Conservation (phyloP, 345 rosid genomes). For the Eutrema japonicum region DNA sequence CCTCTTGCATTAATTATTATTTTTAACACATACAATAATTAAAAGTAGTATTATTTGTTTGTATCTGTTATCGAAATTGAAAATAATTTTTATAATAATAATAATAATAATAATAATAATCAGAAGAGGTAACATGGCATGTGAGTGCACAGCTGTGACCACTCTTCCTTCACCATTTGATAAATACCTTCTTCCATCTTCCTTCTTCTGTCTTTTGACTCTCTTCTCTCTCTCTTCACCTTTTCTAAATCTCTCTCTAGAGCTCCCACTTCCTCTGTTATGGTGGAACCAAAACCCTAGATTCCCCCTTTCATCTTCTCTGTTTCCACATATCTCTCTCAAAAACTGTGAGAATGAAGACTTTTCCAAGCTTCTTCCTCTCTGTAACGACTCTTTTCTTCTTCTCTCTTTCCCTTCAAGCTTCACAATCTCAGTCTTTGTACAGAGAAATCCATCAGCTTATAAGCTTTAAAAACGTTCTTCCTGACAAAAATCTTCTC, state of each 20-base stretch:
- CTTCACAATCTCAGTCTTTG: slow-evolving; percentile 35
- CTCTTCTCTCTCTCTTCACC: slow-evolving; percentile 39
- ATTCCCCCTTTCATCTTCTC: slow-evolving; percentile 25
- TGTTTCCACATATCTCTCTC: not conserved
- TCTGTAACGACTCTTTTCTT: slow-evolving; percentile 23
- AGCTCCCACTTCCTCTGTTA: slow-evolving; percentile 48
- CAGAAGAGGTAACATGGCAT: slow-evolving; percentile 75
- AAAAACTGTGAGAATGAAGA: slow-evolving; percentile 31
- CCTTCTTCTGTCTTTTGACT: slow-evolving; percentile 50
- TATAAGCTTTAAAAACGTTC: slow-evolving; percentile 62
- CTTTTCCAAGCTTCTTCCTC: slow-evolving; percentile 41
- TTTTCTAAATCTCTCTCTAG: slow-evolving; percentile 24
- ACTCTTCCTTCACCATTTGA: slow-evolving; percentile 56
- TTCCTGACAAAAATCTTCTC: slow-evolving; percentile 55
- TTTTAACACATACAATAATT: slow-evolving; percentile 29
- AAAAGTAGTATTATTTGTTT: slow-evolving; percentile 46
- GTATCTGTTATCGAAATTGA: slow-evolving; percentile 41
- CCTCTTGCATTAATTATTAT: slow-evolving; percentile 28
- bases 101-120: slow-evolving; percentile 38
- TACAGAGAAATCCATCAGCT: slow-evolving; percentile 61
- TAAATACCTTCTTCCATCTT: slow-evolving; percentile 63
- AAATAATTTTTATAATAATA: not conserved
- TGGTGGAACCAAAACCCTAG: slow-evolving; percentile 57
- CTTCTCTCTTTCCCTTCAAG: slow-evolving; percentile 44
- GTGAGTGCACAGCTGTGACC: slow-evolving; percentile 89